Conservation (phyloP, 2,329 filamentous ascomycete species). For the Drechslerella stenobrocha region DNA sequence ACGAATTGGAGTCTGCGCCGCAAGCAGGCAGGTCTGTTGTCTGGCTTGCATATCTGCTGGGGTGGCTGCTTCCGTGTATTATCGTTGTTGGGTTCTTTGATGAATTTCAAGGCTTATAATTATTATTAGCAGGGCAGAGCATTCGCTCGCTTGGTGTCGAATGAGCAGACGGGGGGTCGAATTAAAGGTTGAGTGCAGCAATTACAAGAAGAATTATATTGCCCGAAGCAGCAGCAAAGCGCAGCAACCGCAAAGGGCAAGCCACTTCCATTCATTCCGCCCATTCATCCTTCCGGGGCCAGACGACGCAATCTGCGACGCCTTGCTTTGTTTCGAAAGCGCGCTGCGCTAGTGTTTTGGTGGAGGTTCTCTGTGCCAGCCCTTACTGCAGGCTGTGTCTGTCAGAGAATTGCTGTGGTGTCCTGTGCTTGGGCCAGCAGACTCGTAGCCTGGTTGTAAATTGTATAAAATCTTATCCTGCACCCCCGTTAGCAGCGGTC, state of each 20-base stretch:
- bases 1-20: too few relatives aligned
- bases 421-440: background rate
- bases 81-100: too few relatives aligned
- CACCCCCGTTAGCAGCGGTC: background rate
- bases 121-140: too few relatives aligned
- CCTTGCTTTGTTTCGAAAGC: slow-evolving; percentile 47
- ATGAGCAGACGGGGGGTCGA: background rate
- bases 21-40: too few relatives aligned
- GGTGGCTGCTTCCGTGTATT: too few relatives aligned
- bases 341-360: slow-evolving; percentile 38
- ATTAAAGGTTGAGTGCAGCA: slow-evolving; percentile 6
- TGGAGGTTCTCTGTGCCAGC: background rate
- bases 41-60: too few relatives aligned
- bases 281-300: slow-evolving; percentile 16
- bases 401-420: background rate
- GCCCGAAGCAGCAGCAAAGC: background rate
- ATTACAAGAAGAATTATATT: background rate
- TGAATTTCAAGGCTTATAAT: too few relatives aligned
- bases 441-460: background rate
- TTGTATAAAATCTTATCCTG: slow-evolving; percentile 2
- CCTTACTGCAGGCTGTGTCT: slow-evolving; percentile 4
- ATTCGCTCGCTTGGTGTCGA: too few relatives aligned
- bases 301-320: slow-evolving; percentile 38
- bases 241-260: background rate
- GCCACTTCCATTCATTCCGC: slow-evolving; percentile 12